Evolutionary conservation across 1,139 yeast species (phyloP).

Genomic region (Scheffersomyces lignicola): DNA sequence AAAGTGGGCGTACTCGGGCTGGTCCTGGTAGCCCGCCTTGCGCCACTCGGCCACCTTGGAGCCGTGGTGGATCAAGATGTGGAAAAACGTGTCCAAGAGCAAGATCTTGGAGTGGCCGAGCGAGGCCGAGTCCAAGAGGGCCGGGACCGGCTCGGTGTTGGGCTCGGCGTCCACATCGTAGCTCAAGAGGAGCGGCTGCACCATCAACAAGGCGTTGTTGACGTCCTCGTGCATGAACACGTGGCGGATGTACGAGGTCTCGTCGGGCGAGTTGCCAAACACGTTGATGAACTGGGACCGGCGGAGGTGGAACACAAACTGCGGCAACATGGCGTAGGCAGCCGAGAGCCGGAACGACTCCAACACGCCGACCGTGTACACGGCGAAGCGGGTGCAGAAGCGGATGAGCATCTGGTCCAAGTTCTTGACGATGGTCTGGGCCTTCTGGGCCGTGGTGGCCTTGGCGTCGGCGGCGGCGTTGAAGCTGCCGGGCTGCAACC

Average conservation of each 20-base stretch:
- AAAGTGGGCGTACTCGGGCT: slow-evolving; percentile 85
- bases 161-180: slow-evolving; percentile 55
- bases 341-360: slow-evolving; percentile 76
- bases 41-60: slow-evolving; percentile 96
- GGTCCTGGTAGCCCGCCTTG: slow-evolving; percentile 90
- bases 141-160: slow-evolving; percentile 52
- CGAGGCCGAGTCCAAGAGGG: slow-evolving; percentile 67
- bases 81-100: slow-evolving; percentile 83
- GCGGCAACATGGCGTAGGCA: slow-evolving; percentile 76
- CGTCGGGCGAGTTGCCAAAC: slow-evolving; percentile 80
- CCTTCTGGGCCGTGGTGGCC: slow-evolving; percentile 21
- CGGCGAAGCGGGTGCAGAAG: slow-evolving; percentile 85
- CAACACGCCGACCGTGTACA: slow-evolving; percentile 75
- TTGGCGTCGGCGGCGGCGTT: slow-evolving; percentile 12
- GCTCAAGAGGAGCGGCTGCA: slow-evolving; percentile 71
- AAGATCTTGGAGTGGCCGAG: slow-evolving; percentile 61
- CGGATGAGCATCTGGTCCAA: slow-evolving; percentile 83
- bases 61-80: slow-evolving; percentile 92
- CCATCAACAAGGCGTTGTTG: slow-evolving; percentile 66
- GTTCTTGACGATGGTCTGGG: slow-evolving; percentile 72
- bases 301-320: slow-evolving; percentile 70
- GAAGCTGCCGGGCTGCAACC: slow-evolving; percentile 29
- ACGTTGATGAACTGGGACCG: slow-evolving; percentile 70
- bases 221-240: slow-evolving; percentile 67
- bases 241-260: slow-evolving; percentile 69